Base-by-base conservation (phyloP, 148 eudicot genomes). In the Camellia japonica region DNA sequence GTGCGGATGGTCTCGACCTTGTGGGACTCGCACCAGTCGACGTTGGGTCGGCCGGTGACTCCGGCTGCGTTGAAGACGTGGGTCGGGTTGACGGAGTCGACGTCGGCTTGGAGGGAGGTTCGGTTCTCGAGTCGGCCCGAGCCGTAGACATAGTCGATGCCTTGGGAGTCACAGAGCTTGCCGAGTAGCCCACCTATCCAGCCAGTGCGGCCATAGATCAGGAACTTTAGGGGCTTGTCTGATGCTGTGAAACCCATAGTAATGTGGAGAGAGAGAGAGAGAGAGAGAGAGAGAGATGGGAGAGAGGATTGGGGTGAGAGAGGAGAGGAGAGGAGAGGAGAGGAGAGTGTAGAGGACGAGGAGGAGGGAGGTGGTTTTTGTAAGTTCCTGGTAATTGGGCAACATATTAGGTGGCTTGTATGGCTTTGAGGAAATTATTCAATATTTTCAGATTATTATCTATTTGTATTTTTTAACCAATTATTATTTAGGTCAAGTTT, bases 1-100 rank as follows among this genome's bases (percentile, higher is more conserved):
- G 97, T 77, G 0, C 95, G 84, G 38, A 91, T 93, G 13, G 97
- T 93, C 87, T 93, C 93, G 8, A 88, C 93, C 84, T 92, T 92
- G 66, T 92, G 97, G 4, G 92, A 82, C 83, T 92, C 97, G 71
- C 95, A 92, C 94, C 97, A 92, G 79, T 92, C 97, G 60, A 90
- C 97, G 58, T 93, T 93, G 16, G 97, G 97, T 1, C 97, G 91
- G 62, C 94, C 97, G 42, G 97, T 91, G n/a, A 93, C 94, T 0
- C 97, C 97, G 18, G 95, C 97, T 15, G 97, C 97, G 83, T 93
- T 93, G 86, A 93, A 90, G 18, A 93, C 97, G 49, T 93, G 97
- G 74, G 89, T 91, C n/a, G 97, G 97, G 4, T 81, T 55, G 46
- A 76, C 80, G 15, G 81, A 58, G 38, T 84, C 81, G 13, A 93